A percentile compares a stretch with the other conserved stretches of the same genome.
Conservation (phyloP, 164 flowering plant genomes). For the Umbilicus rupestris region DNA sequence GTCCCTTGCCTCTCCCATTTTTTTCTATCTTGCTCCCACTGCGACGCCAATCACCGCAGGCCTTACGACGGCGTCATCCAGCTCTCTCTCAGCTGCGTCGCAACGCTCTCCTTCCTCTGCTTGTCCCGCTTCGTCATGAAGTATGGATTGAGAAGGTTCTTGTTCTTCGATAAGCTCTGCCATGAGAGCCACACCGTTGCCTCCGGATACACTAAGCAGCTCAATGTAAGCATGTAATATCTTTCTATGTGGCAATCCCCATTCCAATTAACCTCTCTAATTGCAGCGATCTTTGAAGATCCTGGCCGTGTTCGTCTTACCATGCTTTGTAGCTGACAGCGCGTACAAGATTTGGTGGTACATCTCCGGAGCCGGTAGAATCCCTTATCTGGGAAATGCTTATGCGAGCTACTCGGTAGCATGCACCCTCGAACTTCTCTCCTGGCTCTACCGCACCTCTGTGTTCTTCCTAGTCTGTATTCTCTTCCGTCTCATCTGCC, state of each 20-base stretch:
- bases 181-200: conserved; percentile 74
- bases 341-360: conserved; percentile 61
- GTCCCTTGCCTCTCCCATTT: conserved; percentile 66
- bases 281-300: conserved; percentile 53
- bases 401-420: conserved; percentile 23
- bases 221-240: conserved; percentile 60
- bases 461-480: conserved; percentile 71
- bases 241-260: too few relatives aligned
- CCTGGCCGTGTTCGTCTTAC: conserved; percentile 29
- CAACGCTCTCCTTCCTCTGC: conserved; percentile 60
- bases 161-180: conserved; percentile 77
- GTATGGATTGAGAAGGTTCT: conserved; percentile 64
- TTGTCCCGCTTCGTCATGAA: conserved; percentile 43
- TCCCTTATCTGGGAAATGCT: conserved; percentile 29
- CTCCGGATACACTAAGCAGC: conserved; percentile 44
- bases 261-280: too few relatives aligned
- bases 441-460: conserved; percentile 75
- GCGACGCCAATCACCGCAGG: conserved; percentile 46
- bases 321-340: conserved; percentile 31
- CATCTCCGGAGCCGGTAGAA: conserved; percentile 30
- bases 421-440: conserved; percentile 36
- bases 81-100: conserved; percentile 52
- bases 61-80: conserved; percentile 65
- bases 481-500: conserved; percentile 64
- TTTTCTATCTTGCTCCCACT: conserved; percentile 45